These are phyloP conservation scores for Physcomitrellopsis africana DNA, from an alignment of 225 moss, liverwort and hornwort genomes.

Conservation along the genomic window DNA sequence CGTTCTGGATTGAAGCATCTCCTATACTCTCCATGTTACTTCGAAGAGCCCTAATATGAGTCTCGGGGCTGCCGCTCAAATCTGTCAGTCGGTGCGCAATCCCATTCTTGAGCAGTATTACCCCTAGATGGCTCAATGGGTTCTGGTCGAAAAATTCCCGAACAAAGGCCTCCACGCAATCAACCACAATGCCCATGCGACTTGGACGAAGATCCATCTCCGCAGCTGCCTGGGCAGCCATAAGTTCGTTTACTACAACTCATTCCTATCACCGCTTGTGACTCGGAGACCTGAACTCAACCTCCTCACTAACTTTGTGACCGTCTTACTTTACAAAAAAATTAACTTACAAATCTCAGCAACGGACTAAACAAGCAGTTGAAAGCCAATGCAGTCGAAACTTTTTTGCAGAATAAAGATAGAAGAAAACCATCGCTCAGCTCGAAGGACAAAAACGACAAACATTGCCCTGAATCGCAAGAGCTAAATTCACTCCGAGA, in stretches of 20 bases:
- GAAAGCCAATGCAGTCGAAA: background rate
- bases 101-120: constrained; percentile 81
- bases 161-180: constrained; percentile 88
- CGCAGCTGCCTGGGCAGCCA: constrained; percentile 90
- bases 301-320: background rate
- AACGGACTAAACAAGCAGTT: background rate
- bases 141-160: constrained; percentile 98
- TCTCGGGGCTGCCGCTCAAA: constrained; percentile 93
- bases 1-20: constrained; percentile 93
- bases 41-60: constrained; percentile 82
- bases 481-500: background rate
- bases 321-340: background rate
- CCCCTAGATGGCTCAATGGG: constrained; percentile 86
- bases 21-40: constrained; percentile 92
- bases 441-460: background rate
- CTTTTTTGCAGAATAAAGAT: background rate
- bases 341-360: background rate
- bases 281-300: constrained; percentile 16
- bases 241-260: constrained; percentile 45
- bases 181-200: constrained; percentile 88
- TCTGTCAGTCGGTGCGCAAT: constrained; percentile 81
- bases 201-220: constrained; percentile 97
- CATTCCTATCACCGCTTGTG: constrained; percentile 37
- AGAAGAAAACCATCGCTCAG: background rate
- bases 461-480: background rate